phyloP scores from a whole-genome alignment of 805 yeast species.

The Kluyveromyces lactis region DNA sequence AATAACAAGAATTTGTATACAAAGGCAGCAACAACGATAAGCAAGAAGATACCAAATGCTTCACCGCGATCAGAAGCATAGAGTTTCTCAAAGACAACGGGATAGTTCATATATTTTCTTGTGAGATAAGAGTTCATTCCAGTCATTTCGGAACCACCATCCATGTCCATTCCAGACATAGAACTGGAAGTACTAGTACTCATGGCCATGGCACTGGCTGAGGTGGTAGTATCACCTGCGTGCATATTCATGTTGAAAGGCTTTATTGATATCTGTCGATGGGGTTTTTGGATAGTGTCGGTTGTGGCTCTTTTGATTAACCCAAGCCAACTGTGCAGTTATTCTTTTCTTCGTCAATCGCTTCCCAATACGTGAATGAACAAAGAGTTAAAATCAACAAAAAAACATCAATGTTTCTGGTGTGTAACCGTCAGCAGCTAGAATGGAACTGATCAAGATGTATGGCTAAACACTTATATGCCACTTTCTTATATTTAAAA shows the following conservation, averaged over 20 bases:
- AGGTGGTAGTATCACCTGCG: conserved; percentile 4
- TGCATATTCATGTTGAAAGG: conserved; percentile 2
- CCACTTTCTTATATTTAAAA: too few relatives aligned
- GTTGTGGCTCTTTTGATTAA: too few relatives aligned
- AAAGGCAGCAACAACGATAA: conserved; percentile 51
- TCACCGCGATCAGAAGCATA: conserved; percentile 46
- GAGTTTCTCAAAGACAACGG: conserved; percentile 53
- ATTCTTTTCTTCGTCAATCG: too few relatives aligned
- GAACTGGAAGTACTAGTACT: neutral
- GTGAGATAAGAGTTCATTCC: conserved; percentile 55
- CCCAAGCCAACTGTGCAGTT: too few relatives aligned
- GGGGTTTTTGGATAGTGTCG: too few relatives aligned
- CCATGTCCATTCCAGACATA: neutral
- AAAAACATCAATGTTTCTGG: too few relatives aligned
- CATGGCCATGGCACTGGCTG: conserved; percentile 4
- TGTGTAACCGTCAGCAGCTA: too few relatives aligned
- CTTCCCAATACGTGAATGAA: too few relatives aligned
- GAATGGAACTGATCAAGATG: too few relatives aligned
- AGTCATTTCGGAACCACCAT: conserved; percentile 12
- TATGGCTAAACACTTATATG: too few relatives aligned
- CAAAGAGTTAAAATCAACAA: too few relatives aligned
- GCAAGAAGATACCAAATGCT: conserved; percentile 67
- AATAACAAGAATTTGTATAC: conserved; percentile 53
- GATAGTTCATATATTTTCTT: conserved; percentile 41
- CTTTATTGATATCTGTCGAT: neutral